These are phyloP conservation scores for Rasamsonia emersonii DNA, from an alignment of 2,329 filamentous ascomycete species.

Conservation along the genomic window DNA sequence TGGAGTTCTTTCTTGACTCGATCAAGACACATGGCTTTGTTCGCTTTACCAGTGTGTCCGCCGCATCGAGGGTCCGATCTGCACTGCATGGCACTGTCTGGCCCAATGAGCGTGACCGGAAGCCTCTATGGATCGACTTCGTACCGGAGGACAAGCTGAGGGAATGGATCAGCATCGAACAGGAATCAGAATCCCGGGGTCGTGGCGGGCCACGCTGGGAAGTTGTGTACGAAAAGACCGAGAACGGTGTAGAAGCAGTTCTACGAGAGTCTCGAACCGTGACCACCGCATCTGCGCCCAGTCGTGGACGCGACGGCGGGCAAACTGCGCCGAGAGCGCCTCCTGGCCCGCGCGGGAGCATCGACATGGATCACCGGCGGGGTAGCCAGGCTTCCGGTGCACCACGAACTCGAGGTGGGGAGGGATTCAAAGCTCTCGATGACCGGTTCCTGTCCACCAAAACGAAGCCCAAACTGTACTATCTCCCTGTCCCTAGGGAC, in stretches of 20 bases:
- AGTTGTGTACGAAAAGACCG: conserved; percentile 57
- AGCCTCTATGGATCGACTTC: conserved; percentile 82
- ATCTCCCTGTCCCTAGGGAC: conserved; percentile 55
- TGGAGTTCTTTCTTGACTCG: conserved; percentile 68
- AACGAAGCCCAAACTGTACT: conserved; percentile 58
- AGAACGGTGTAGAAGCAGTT: conserved; percentile 48
- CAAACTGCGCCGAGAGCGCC: conserved; percentile 10
- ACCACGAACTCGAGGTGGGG: conserved; percentile 19
- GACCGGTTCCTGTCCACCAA: conserved; percentile 52
- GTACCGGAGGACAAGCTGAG: conserved; percentile 65
- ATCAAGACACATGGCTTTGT: conserved; percentile 86
- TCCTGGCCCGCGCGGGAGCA: conserved; percentile 18
- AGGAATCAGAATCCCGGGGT: conserved; percentile 38
- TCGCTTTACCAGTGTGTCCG: conserved; percentile 57
- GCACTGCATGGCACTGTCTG: conserved; percentile 71
- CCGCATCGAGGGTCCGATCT: conserved; percentile 67
- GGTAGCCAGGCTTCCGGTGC: conserved; percentile 14
- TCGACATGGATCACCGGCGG: conserved; percentile 16
- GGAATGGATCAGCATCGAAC: conserved; percentile 66
- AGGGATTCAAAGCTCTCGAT: conserved; percentile 50
- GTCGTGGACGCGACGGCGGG: conserved; percentile 11
- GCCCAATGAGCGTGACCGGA: conserved; percentile 79
- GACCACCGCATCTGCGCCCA: conserved; percentile 15
- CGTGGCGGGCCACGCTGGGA: conserved; percentile 55
- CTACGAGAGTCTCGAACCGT: conserved; percentile 43